Evolutionary conservation across 2,329 filamentous ascomycete genomes (phyloP).

Genomic region (Cytospora schulzeri): DNA sequence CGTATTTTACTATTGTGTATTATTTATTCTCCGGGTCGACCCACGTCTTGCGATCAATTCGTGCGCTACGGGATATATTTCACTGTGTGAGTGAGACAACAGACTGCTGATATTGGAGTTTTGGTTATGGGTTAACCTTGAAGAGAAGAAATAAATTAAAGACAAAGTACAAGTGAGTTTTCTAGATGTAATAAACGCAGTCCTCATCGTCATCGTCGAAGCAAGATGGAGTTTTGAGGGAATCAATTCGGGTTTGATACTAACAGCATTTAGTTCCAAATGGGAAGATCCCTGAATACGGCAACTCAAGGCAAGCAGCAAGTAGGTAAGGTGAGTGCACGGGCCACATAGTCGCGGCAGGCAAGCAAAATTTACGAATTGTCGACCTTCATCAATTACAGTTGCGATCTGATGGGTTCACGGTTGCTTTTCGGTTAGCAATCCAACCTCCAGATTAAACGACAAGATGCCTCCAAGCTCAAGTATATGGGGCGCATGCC

Average conservation of each 20-base stretch:
- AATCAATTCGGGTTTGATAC: no score
- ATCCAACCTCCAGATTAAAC: conserved; percentile 20
- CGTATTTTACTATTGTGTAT: no score
- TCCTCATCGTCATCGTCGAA: no score
- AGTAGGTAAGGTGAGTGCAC: neutral
- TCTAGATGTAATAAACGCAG: no score
- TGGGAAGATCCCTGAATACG: neutral
- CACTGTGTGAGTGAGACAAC: neutral
- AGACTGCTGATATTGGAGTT: neutral
- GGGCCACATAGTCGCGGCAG: neutral
- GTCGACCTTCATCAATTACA: neutral
- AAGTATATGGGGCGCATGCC: conserved; percentile 49
- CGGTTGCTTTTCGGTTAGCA: neutral
- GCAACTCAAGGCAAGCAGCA: no score
- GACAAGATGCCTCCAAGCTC: conserved; percentile 57
- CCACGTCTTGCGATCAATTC: neutral
- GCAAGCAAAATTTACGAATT: conserved; percentile 1
- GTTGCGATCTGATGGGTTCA: neutral
- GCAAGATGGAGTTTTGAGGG: no score
- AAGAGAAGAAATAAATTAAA: neutral
- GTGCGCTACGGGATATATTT: no score
- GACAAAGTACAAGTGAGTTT: no score
- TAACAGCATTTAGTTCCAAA: neutral
- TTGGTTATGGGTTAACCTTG: neutral
- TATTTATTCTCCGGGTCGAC: neutral